A percentile compares a stretch with the other conserved stretches of the same genome.
phyloP scores from a whole-genome alignment of 108 stramenopile species.

The Aurantiochytrium sp. region DNA sequence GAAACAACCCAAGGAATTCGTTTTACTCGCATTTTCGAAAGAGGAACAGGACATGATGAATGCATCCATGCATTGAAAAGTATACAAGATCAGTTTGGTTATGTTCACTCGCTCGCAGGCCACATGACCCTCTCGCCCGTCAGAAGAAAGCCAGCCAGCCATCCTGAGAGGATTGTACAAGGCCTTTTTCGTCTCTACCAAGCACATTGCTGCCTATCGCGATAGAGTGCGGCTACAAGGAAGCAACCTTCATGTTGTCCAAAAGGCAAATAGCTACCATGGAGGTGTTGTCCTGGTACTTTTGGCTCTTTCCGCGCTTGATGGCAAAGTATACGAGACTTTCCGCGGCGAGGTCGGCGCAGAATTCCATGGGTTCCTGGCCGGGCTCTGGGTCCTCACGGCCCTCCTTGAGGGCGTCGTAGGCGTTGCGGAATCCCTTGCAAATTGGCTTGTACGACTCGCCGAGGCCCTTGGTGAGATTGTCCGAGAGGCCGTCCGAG shows the following conservation, averaged over 20 bases:
- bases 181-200: background rate
- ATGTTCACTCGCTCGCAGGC: too few species aligned
- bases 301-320: background rate
- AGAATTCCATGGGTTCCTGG: background rate
- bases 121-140: too few species aligned
- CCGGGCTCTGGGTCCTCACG: background rate
- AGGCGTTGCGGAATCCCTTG: background rate
- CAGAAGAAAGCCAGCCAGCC: too few species aligned
- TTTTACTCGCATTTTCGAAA: too few species aligned
- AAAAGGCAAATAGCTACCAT: background rate
- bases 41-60: too few species aligned
- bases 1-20: too few species aligned
- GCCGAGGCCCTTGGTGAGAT: background rate
- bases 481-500: slow-evolving; percentile 14
- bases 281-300: background rate
- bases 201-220: background rate
- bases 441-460: background rate
- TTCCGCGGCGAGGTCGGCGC: background rate
- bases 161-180: too few species aligned
- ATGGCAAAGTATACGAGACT: background rate
- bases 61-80: too few species aligned
- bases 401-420: background rate
- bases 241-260: background rate
- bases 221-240: background rate
- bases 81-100: too few species aligned